Conservation (phyloP, 352 stramenopile genomes). For the Globisporangium camurandrum region DNA sequence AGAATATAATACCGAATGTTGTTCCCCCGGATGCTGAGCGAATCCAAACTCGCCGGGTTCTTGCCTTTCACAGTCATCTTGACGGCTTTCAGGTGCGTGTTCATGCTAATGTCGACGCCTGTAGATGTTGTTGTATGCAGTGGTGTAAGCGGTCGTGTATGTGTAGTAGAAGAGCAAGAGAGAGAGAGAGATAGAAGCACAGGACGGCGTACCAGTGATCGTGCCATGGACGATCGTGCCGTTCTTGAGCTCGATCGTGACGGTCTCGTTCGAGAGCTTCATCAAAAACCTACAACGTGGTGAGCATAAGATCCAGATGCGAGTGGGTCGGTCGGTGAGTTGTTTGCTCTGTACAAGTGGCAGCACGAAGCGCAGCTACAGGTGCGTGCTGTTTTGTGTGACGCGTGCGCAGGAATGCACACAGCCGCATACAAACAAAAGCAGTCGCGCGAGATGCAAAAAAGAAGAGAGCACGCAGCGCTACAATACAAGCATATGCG, state of each 20-base stretch:
- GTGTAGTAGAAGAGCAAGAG: not conserved
- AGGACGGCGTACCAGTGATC: constrained; percentile 80
- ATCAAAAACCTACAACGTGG: constrained; percentile 90
- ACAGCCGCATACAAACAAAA: not conserved
- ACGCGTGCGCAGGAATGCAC: not conserved
- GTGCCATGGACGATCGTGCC: constrained; percentile 98
- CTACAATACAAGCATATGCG: not conserved
- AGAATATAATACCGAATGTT: constrained; percentile 97
- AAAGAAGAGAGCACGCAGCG: too few species aligned
- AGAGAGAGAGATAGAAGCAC: not conserved
- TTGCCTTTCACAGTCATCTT: constrained; percentile 97
- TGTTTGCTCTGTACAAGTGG: too few species aligned
- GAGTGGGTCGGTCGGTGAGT: too few species aligned
- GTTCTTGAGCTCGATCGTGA: constrained; percentile 99
- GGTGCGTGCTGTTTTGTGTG: not conserved
- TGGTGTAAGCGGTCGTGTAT: constrained; percentile 2
- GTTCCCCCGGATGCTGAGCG: constrained; percentile 96
- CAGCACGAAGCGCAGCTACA: not conserved
- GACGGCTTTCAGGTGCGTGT: constrained; percentile 98
- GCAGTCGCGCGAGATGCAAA: not conserved
- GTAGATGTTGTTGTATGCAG: not conserved
- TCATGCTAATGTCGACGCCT: constrained; percentile 99
- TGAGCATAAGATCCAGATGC: too few species aligned
- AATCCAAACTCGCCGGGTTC: constrained; percentile 96
- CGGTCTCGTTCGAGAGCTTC: constrained; percentile 98